Evolutionary conservation across 768 basidiomycete genomes (phyloP), one percentile per base, ranked within the genome.

Genomic region (Calocybe cyanea): DNA sequence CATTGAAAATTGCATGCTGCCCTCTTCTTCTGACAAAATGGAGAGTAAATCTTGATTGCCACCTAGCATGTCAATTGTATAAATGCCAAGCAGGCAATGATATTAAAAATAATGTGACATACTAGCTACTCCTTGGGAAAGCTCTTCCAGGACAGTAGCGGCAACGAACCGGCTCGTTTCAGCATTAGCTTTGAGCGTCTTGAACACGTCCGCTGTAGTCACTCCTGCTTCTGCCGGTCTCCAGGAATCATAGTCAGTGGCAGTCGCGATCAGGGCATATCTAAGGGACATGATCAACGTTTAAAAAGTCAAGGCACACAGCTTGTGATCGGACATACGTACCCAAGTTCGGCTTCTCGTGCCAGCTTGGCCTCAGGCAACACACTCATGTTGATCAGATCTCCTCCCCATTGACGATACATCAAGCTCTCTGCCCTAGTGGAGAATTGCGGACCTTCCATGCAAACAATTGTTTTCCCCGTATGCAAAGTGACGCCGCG

Each of bases 371-470:
- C 83, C 68, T 99, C 95, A 1, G 96, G 96, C 20, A 97, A 70
- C 32, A 89, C 89, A 48, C 89, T 95, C 95, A 99, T 99, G 65
- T 97, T 94, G 68, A 95, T 94, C 60, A 95, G 68, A 63, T 95
- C 91, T 5, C 82, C 90, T 7, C 95, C 95, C 87, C 90, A 94
- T 38, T 76, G 74, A 17, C 92, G 76, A 64, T 97, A 96, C 93
- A 96, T 92, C 57, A 78, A 57, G 58, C 90, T 93, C 77, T 99
- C 95, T 14, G 95, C 95, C 30, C 95, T 72, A n/a, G 95, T 99
- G 45, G 92, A 95, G 73, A 99, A 99, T 66, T 93, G 92, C 24
- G 89, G 89, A 39, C 94, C 94, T 62, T 98, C 93, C 92, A 98
- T 98, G 61, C 91, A 93, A 38, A 98, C 85, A 46, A 97, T 80